phyloP scores from a whole-genome alignment of 2,329 filamentous ascomycete species.

The Xylogone sp. region DNA sequence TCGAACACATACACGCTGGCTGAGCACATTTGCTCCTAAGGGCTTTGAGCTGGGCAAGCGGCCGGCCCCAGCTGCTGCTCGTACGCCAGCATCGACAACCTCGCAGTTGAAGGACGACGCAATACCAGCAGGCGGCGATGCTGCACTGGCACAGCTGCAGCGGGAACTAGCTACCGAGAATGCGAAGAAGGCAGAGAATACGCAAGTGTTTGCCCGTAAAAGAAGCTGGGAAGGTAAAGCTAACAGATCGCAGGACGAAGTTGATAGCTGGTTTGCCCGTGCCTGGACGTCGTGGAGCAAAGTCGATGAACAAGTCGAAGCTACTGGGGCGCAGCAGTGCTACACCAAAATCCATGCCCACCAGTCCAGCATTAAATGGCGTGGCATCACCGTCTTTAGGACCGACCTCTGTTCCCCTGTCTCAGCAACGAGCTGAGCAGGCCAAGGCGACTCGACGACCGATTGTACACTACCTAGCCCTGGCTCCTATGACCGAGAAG shows the following conservation, averaged over 20 bases:
- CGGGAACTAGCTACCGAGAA: slow-evolving; percentile 39
- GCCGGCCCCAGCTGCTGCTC: slow-evolving; percentile 2
- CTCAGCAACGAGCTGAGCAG: slow-evolving; percentile 48
- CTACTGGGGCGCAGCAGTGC: slow-evolving; percentile 19
- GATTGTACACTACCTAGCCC: slow-evolving; percentile 59
- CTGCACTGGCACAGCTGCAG: slow-evolving; percentile 48
- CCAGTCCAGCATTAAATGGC: slow-evolving; percentile 54
- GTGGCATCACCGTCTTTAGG: slow-evolving; percentile 49
- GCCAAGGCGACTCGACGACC: slow-evolving; percentile 49
- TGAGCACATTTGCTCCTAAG: background rate
- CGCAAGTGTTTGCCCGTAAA: slow-evolving; percentile 32
- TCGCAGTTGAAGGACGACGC: slow-evolving; percentile 29
- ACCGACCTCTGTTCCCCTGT: slow-evolving; percentile 45
- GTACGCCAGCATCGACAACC: slow-evolving; percentile 13
- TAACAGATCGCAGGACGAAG: slow-evolving; percentile 35
- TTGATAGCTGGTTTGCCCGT: slow-evolving; percentile 24
- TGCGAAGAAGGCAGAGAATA: slow-evolving; percentile 41
- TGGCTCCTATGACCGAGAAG: slow-evolving; percentile 46
- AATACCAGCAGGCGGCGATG: slow-evolving; percentile 38
- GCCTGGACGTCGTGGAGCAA: slow-evolving; percentile 14
- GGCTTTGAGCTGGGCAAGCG: slow-evolving; percentile 1
- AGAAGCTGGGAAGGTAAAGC: slow-evolving; percentile 14
- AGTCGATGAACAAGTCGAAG: slow-evolving; percentile 20
- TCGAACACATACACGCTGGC: background rate
- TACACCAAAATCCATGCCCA: slow-evolving; percentile 38